Evolutionary conservation across 257 asterid species (phyloP).

Genomic region (Nicotiana otophora): DNA sequence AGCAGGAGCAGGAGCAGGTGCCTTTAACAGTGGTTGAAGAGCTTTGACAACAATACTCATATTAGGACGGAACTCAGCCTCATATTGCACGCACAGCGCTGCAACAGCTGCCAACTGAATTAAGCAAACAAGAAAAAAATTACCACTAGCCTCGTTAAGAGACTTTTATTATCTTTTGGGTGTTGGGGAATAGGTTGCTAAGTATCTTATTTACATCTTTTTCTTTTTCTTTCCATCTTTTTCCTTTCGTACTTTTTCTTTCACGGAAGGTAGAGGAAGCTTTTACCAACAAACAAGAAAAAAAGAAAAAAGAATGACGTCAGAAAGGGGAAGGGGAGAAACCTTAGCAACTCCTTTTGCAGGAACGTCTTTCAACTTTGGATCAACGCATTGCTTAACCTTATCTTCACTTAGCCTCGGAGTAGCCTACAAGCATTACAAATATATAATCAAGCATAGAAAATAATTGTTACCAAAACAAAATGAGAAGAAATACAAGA

Average conservation of each 20-base stretch:
- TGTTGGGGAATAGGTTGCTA: not conserved
- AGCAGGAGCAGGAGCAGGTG: slow-evolving; percentile 37
- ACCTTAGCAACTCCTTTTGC: slow-evolving; percentile 95
- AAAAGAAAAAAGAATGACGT: not conserved
- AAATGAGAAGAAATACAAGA: not conserved
- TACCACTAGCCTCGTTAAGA: not conserved
- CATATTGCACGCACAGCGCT: slow-evolving; percentile 86
- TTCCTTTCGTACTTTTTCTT: too few species aligned
- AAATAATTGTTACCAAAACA: not conserved
- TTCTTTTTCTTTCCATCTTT: too few species aligned
- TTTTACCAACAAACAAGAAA: not conserved
- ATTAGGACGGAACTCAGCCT: slow-evolving; percentile 87
- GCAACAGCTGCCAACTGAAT: slow-evolving; percentile 87
- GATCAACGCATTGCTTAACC: slow-evolving; percentile 85
- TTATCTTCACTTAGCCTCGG: slow-evolving; percentile 90
- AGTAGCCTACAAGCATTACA: slow-evolving; percentile 51
- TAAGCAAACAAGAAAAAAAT: not conserved
- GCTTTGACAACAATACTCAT: slow-evolving; percentile 95
- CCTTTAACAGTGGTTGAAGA: slow-evolving; percentile 68
- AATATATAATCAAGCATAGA: not conserved
- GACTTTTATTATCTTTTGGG: not conserved
- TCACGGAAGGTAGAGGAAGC: not conserved
- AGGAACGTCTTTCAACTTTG: slow-evolving; percentile 74
- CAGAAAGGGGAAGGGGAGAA: slow-evolving; percentile 3
- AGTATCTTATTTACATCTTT: not conserved